Evolutionary conservation across 208 protist genomes (phyloP).

Genomic region (Trypanosomatidae sp.): DNA sequence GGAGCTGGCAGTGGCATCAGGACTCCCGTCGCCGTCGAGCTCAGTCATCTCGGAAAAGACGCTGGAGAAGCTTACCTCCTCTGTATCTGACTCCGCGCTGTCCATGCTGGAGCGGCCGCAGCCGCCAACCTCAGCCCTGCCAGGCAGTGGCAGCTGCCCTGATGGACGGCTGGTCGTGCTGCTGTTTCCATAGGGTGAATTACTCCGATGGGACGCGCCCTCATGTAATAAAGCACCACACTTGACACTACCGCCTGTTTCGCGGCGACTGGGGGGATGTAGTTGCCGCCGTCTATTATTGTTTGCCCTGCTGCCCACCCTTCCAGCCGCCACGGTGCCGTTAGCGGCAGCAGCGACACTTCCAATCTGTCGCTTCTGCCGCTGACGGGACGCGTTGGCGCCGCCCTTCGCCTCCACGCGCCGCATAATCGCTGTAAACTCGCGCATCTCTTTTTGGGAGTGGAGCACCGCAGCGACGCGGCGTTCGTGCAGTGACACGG

Average conservation of each 20-base stretch:
- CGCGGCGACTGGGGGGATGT: not conserved
- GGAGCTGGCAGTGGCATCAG: not conserved
- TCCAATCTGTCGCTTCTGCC: not conserved
- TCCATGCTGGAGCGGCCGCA: not conserved
- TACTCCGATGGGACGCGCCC: not conserved
- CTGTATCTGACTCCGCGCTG: conserved; percentile 2
- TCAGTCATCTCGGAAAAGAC: not conserved
- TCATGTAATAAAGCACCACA: no score
- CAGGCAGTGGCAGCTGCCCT: not conserved
- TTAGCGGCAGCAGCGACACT: not conserved
- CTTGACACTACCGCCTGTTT: not conserved
- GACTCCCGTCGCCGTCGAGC: not conserved
- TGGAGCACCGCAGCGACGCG: conserved; percentile 30
- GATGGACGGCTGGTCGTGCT: not conserved
- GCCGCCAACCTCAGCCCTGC: not conserved
- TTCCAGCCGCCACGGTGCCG: not conserved
- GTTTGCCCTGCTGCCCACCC: not conserved
- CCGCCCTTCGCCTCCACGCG: conserved; percentile 33
- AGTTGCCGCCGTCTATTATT: not conserved
- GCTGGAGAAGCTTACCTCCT: not conserved
- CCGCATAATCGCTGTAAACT: conserved; percentile 37
- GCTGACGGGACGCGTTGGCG: conserved; percentile 6
- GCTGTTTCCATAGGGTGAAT: not conserved
- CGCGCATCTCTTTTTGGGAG: conserved; percentile 45
- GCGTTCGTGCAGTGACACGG: conserved; percentile 38